These are phyloP conservation scores for Mycena alexandri DNA, from an alignment of 768 basidiomycete genomes.

Conservation along the genomic window DNA sequence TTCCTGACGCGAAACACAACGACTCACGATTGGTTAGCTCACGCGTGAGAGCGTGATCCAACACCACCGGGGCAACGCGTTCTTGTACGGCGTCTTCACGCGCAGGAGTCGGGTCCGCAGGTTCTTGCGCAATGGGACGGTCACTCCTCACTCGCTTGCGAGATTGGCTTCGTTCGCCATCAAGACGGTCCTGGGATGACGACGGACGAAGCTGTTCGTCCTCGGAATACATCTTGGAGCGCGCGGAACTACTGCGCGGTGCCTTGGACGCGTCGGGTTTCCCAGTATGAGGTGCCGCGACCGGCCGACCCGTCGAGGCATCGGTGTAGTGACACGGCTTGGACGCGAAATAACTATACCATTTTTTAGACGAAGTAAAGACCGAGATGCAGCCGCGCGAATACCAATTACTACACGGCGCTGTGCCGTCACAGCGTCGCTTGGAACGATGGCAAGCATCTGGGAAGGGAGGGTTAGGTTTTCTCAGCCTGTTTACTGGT, in stretches of 20 bases:
- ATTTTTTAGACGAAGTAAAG: conserved; percentile 21
- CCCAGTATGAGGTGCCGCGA: conserved; percentile 74
- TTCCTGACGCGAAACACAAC: conserved; percentile 26
- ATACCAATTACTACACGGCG: conserved; percentile 87
- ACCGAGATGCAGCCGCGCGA: conserved; percentile 22
- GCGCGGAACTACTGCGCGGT: conserved; percentile 26
- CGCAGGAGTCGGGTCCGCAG: conserved; percentile 53
- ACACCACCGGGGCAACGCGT: conserved; percentile 57
- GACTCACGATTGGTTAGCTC: conserved; percentile 81
- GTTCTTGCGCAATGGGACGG: conserved; percentile 54
- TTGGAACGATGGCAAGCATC: conserved; percentile 87
- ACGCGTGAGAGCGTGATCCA: conserved; percentile 74
- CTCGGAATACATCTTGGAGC: conserved; percentile 29
- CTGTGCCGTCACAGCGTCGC: conserved; percentile 88
- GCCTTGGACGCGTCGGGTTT: conserved; percentile 54
- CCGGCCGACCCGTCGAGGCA: conserved; percentile 75
- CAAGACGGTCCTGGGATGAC: conserved; percentile 35
- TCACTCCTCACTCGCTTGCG: conserved; percentile 67
- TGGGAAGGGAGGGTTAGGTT: no score
- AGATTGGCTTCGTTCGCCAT: conserved; percentile 54
- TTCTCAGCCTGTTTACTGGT: no score
- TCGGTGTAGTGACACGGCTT: conserved; percentile 88
- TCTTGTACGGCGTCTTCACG: conserved; percentile 52
- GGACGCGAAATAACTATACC: conserved; percentile 79
- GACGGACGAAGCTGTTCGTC: conserved; percentile 45